Conservation (phyloP, 2,329 filamentous ascomycete genomes). For the Chaetothyriales sp. region DNA sequence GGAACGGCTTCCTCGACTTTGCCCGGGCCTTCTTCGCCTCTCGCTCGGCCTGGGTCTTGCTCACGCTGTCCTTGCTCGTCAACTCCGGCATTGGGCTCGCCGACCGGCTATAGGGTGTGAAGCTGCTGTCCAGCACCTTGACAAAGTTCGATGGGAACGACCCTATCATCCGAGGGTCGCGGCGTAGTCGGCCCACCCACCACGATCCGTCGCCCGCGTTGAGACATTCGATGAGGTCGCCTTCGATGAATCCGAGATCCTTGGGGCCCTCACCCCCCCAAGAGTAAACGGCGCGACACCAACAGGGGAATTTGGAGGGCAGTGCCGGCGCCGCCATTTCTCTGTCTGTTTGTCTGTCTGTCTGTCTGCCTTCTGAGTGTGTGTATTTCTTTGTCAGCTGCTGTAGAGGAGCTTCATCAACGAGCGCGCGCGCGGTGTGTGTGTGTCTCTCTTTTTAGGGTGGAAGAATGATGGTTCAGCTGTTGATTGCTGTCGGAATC, state of each 20-base stretch:
- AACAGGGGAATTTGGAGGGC: slow-evolving; percentile 72
- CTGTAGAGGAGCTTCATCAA: background rate
- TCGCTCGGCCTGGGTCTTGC: slow-evolving; percentile 10
- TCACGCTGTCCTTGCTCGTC: slow-evolving; percentile 30
- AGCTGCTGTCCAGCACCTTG: slow-evolving; percentile 69
- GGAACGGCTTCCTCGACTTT: slow-evolving; percentile 49
- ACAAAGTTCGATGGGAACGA: slow-evolving; percentile 97
- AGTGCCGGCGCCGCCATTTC: slow-evolving; percentile 34
- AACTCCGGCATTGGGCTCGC: slow-evolving; percentile 37
- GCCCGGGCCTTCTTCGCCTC: slow-evolving; percentile 37
- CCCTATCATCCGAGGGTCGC: slow-evolving; percentile 80
- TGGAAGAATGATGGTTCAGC: no score
- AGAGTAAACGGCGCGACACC: slow-evolving; percentile 81
- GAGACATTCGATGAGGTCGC: slow-evolving; percentile 92
- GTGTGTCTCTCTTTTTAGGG: no score
- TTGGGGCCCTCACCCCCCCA: slow-evolving; percentile 92
- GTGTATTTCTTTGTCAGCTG: background rate
- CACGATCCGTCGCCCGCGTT: slow-evolving; percentile 96
- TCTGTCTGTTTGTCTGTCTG: no score
- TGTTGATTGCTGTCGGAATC: background rate
- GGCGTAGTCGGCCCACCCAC: slow-evolving; percentile 88
- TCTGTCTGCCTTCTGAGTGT: background rate
- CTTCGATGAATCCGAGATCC: slow-evolving; percentile 92
- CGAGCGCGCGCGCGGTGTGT: background rate
- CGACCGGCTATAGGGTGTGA: slow-evolving; percentile 48